These are phyloP conservation scores for Meyerozyma smithsonii DNA, from an alignment of 1,139 yeast genomes.

Conservation along the genomic window DNA sequence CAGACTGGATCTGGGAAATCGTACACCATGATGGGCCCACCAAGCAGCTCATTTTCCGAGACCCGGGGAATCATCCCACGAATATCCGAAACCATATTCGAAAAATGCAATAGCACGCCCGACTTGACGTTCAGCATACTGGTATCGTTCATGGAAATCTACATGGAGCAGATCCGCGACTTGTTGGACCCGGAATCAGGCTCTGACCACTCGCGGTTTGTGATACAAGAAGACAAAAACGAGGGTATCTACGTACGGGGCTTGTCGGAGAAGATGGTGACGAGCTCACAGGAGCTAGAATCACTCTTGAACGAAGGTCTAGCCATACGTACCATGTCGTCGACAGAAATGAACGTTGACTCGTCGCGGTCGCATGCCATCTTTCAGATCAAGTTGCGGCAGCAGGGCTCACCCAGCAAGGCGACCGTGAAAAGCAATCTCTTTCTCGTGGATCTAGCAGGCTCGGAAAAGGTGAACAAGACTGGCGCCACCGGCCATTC, in stretches of 20 bases:
- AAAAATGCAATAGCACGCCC: slow-evolving; percentile 32
- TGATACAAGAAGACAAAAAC: slow-evolving; percentile 62
- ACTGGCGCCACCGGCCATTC: slow-evolving; percentile 76
- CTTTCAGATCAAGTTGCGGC: slow-evolving; percentile 61
- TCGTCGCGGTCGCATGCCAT: slow-evolving; percentile 84
- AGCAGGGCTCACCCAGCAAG: slow-evolving; percentile 14
- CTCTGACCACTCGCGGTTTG: slow-evolving; percentile 27
- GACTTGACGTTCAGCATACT: slow-evolving; percentile 63
- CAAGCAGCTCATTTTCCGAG: slow-evolving; percentile 24
- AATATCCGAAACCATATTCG: slow-evolving; percentile 62
- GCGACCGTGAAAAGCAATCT: slow-evolving; percentile 60
- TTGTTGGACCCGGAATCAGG: slow-evolving; percentile 26
- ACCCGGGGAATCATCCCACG: slow-evolving; percentile 67
- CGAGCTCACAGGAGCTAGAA: slow-evolving; percentile 55
- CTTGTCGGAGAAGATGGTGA: slow-evolving; percentile 56
- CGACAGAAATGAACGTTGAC: slow-evolving; percentile 71
- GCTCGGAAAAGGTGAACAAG: slow-evolving; percentile 81
- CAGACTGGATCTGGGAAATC: slow-evolving; percentile 90
- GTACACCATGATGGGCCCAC: slow-evolving; percentile 74
- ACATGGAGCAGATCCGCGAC: slow-evolving; percentile 74
- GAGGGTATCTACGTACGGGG: slow-evolving; percentile 72
- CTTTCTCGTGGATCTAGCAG: slow-evolving; percentile 82
- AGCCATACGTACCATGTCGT: slow-evolving; percentile 48
- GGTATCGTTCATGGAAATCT: slow-evolving; percentile 77
- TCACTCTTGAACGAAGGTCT: slow-evolving; percentile 55